phyloP scores from a whole-genome alignment of 306 rosid species.

The Senna tora region DNA sequence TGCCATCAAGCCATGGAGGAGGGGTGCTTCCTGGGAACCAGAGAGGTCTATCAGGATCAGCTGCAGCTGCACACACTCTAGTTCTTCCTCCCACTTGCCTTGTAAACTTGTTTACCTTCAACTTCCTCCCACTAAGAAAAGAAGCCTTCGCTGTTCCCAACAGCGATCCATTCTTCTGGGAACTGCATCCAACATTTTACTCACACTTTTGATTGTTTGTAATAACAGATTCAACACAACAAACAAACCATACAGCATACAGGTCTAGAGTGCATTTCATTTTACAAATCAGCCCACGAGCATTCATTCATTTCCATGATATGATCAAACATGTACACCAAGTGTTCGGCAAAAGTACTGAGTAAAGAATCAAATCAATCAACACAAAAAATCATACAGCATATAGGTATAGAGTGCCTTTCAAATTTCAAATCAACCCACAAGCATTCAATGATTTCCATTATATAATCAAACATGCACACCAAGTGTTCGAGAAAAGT shows the following conservation, averaged over 20 bases:
- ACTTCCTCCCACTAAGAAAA: slow-evolving; percentile 54
- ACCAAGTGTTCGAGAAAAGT: neutral
- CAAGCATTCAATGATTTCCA: neutral
- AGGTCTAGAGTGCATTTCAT: no score
- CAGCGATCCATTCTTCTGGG: slow-evolving; percentile 46
- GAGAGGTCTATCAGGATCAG: slow-evolving; percentile 68
- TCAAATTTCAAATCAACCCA: neutral
- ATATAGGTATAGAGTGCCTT: no score
- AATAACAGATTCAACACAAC: neutral
- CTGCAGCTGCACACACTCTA: slow-evolving; percentile 52
- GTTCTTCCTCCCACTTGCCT: slow-evolving; percentile 23
- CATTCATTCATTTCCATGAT: neutral
- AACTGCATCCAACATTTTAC: slow-evolving; percentile 44
- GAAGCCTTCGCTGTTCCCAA: slow-evolving; percentile 24
- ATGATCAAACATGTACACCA: neutral
- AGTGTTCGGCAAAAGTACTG: neutral
- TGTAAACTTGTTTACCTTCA: slow-evolving; percentile 47
- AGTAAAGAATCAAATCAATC: neutral
- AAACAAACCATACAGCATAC: neutral
- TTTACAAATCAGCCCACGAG: neutral
- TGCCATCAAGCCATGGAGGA: slow-evolving; percentile 80
- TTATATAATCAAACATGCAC: neutral
- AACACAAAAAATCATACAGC: neutral
- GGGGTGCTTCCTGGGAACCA: slow-evolving; percentile 84
- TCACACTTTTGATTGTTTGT: neutral